These are phyloP conservation scores for Candida dubliniensis DNA, from an alignment of 1,139 yeast species.

Conservation along the genomic window DNA sequence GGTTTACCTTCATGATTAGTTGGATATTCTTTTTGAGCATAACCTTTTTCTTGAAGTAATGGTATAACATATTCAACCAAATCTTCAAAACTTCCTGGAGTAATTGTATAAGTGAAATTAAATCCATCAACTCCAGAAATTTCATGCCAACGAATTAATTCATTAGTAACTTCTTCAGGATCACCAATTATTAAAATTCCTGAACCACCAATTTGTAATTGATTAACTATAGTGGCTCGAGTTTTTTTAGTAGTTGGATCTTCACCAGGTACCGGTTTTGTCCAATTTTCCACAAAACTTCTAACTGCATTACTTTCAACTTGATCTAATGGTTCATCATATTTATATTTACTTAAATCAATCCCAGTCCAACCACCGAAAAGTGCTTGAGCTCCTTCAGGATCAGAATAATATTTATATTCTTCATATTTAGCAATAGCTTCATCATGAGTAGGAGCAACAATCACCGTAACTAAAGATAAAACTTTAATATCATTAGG, in stretches of 20 bases:
- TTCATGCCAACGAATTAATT: slow-evolving; percentile 29
- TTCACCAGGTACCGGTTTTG: slow-evolving; percentile 27
- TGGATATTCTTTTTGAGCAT: slow-evolving; percentile 30
- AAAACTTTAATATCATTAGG: slow-evolving; percentile 32
- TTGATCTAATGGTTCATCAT: slow-evolving; percentile 28
- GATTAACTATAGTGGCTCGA: slow-evolving; percentile 24
- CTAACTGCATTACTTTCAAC: slow-evolving; percentile 28
- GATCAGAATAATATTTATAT: slow-evolving; percentile 27
- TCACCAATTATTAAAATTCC: slow-evolving; percentile 26
- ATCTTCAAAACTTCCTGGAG: slow-evolving; percentile 28
- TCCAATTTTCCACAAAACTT: slow-evolving; percentile 29
- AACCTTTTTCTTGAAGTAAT: slow-evolving; percentile 24
- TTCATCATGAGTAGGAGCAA: slow-evolving; percentile 36
- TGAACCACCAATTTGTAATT: slow-evolving; percentile 23
- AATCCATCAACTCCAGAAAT: slow-evolving; percentile 28
- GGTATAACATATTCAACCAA: slow-evolving; percentile 26
- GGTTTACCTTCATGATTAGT: slow-evolving; percentile 14
- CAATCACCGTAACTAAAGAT: slow-evolving; percentile 28
- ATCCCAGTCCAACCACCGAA: slow-evolving; percentile 38
- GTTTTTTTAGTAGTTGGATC: slow-evolving; percentile 24
- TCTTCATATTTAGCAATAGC: slow-evolving; percentile 31
- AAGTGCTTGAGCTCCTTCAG: slow-evolving; percentile 37
- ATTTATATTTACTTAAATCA: slow-evolving; percentile 28
- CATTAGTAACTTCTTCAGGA: slow-evolving; percentile 27
- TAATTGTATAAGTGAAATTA: slow-evolving; percentile 26